phyloP scores from a whole-genome alignment of 2,329 filamentous ascomycete genomes.

The Fusarium torreyae region DNA sequence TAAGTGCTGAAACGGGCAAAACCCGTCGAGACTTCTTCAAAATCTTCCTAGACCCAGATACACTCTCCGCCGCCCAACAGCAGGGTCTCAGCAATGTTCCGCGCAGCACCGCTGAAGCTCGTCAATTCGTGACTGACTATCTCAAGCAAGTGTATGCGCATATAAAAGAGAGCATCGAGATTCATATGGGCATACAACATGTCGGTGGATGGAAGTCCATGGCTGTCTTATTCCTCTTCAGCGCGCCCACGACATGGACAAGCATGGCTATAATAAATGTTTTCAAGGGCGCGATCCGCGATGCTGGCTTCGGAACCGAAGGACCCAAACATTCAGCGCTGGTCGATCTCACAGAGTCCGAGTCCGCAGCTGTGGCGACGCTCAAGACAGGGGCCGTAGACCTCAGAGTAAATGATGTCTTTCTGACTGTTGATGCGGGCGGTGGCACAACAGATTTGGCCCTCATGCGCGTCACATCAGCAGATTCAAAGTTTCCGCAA shows the following conservation, averaged over 20 bases:
- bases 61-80: conserved; percentile 59
- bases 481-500: conserved; percentile 47
- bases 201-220: conserved; percentile 61
- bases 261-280: conserved; percentile 64
- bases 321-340: conserved; percentile 57
- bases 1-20: conserved; percentile 45
- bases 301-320: conserved; percentile 65
- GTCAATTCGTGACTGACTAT: conserved; percentile 65
- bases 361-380: conserved; percentile 64
- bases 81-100: conserved; percentile 63
- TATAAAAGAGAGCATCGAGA: conserved; percentile 62
- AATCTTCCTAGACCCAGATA: conserved; percentile 66
- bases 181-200: conserved; percentile 56
- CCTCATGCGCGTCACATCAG: conserved; percentile 59
- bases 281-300: conserved; percentile 63
- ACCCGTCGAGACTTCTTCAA: conserved; percentile 67
- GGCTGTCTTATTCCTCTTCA: conserved; percentile 68
- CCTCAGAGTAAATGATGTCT: conserved; percentile 58
- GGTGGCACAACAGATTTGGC: conserved; percentile 64
- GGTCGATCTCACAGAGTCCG: conserved; percentile 64
- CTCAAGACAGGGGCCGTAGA: conserved; percentile 59
- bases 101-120: conserved; percentile 58
- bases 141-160: conserved; percentile 64
- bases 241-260: conserved; percentile 71
- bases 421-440: conserved; percentile 62